phyloP scores from a whole-genome alignment of 352 stramenopile genomes.

The Peronosclerospora sorghi region DNA sequence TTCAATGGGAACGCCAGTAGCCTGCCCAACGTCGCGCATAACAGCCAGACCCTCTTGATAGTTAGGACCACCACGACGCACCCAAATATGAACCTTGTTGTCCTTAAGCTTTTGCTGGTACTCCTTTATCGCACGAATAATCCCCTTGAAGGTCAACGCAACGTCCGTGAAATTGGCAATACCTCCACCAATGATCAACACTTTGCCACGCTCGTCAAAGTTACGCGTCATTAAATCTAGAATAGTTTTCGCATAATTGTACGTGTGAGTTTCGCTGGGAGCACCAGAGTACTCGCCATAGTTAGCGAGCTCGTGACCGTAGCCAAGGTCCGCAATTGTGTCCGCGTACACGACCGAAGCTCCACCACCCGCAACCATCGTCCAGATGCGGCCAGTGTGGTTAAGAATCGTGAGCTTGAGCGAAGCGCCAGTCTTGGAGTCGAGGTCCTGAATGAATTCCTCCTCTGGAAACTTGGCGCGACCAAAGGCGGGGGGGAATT shows the following conservation, averaged over 20 bases:
- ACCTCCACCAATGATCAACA: conserved; percentile 94
- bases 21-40: conserved; percentile 86
- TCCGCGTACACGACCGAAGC: conserved; percentile 95
- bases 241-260: conserved; percentile 95
- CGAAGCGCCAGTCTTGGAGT: conserved; percentile 91
- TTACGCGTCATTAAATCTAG: conserved; percentile 92
- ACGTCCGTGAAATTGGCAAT: conserved; percentile 99
- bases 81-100: conserved; percentile 89
- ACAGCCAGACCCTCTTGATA: conserved; percentile 92
- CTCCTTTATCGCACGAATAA: conserved; percentile 91
- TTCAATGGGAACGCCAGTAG: conserved; percentile 88
- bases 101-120: conserved; percentile 88
- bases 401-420: conserved; percentile 97
- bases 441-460: conserved; percentile 90
- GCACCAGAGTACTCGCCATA: conserved; percentile 97
- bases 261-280: conserved; percentile 93
- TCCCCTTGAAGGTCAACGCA: conserved; percentile 94
- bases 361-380: conserved; percentile 93
- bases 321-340: conserved; percentile 93
- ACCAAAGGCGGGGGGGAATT: conserved; percentile 94
- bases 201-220: conserved; percentile 85
- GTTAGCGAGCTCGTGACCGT: conserved; percentile 90
- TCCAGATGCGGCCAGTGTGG: conserved; percentile 92
- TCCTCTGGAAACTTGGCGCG: conserved; percentile 93
- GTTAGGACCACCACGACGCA: conserved; percentile 92